Base-by-base conservation (phyloP, 2,329 filamentous ascomycete species). In the Fusarium domesticum region DNA sequence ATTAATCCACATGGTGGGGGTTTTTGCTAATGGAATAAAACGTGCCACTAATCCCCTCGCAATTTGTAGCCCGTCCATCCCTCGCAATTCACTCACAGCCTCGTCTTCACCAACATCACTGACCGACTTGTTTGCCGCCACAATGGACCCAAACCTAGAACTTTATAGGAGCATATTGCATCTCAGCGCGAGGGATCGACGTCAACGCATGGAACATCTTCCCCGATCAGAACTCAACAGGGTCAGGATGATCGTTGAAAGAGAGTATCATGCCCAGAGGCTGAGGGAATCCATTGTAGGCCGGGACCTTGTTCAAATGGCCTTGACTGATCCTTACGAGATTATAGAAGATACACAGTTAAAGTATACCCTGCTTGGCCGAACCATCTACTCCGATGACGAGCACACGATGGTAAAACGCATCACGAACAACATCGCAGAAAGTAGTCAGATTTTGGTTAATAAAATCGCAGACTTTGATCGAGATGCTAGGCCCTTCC, bases 101-200 rank as follows among this genome's bases (percentile, higher is more conserved):
- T 34, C 32, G 17, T 17, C 32, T 17, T 45, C 30, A 35, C 20
- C 23, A 39, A 42, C 34, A 36, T 35, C n/a, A 12, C 36, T 39
- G 18, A 35, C 12, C 32, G 38, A 40, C 19, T 25, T 42, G n/a
- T 39, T 35, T n/a, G 28, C 16, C 36, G 5, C 17, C 5, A 37
- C 12, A 19, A 51, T 50, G 42, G 46, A 51, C 33, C 17, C 18
- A 17, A 51, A 40, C 14, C 11, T 51, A 0, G 30, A 46, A 6
- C 18, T 46, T n/a, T 50, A 40, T n/a, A 46, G 23, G 18, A 43
- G 42, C n/a, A 12, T 46, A 35, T 31, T 50, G 15, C 18, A 50
- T 12, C 42, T 51, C 12, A 6, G 6, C 14, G 7, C 28, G 14
- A 23, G 12, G 2, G 36, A 51, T 3, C 18, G 12, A 6, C 36